Conservation (phyloP, 441 rosid genomes). For the Pelargonium myrrhifolium region DNA sequence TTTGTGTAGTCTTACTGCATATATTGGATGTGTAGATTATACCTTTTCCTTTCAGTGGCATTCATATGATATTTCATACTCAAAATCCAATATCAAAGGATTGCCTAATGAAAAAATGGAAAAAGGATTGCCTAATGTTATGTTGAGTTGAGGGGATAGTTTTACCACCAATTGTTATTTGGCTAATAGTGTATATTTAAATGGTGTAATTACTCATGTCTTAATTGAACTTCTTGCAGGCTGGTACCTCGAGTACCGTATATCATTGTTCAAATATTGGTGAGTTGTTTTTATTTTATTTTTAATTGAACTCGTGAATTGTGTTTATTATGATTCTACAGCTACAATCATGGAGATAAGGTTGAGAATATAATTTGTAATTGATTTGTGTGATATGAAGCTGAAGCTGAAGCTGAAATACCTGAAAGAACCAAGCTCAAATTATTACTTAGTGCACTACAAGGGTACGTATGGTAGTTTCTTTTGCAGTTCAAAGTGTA, state of each 20-base stretch:
- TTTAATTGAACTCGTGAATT: too few species aligned
- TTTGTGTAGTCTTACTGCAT: not conserved
- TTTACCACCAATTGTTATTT: not conserved
- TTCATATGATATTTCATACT: not conserved
- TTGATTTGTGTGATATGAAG: too few species aligned
- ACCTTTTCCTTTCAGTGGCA: not conserved
- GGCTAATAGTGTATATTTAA: not conserved
- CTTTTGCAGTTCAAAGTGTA: not conserved
- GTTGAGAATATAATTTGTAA: too few species aligned
- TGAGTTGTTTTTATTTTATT: conserved; percentile 13
- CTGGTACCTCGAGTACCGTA: conserved; percentile 8
- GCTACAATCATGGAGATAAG: too few species aligned
- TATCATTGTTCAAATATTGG: conserved; percentile 14
- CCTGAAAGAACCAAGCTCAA: conserved; percentile 24
- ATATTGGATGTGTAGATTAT: not conserved
- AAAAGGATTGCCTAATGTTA: too few species aligned
- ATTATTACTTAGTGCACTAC: conserved; percentile 21
- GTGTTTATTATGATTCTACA: too few species aligned
- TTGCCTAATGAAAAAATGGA: not conserved
- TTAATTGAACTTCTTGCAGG: conserved; percentile 16
- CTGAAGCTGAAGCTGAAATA: conserved; percentile 12
- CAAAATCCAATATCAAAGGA: not conserved
- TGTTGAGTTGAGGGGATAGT: conserved; percentile 5
- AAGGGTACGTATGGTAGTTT: conserved; percentile 21
- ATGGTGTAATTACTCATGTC: conserved; percentile 3